Base-by-base conservation (phyloP, 352 stramenopile genomes). In the Pythium monospermum region DNA sequence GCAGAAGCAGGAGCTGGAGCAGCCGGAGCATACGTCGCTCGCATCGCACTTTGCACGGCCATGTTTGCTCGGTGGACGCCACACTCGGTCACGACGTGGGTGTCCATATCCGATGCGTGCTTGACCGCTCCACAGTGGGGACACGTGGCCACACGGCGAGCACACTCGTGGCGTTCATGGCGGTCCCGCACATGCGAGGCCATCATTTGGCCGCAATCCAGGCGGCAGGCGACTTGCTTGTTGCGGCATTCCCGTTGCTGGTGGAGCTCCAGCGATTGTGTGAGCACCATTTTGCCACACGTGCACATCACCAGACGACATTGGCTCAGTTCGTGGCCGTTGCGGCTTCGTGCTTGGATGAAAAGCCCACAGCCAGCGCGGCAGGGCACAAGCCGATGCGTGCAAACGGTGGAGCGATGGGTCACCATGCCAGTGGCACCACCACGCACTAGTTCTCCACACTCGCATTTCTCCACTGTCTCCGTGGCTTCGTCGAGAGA, bases 221-320 rank as follows among this genome's bases (percentile, higher is more conserved):
- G 37, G 11, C 73, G 63, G 27, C 73, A 87, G 6, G 40, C 23
- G 8, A 83, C 69, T 0, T 69, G 50, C 48, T 69, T 71, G 47
- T 68, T 69, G 23, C 49, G 49, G 36, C 73, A 85, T 25, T 85
- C 73, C 21, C 67, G 68, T 42, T 79, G 53, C 38, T 82, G 69
- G 50, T 85, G 71, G 30, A 79, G 49, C 47, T 71, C 72, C 10
- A 84, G 42, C 12, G 73, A 84, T 28, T 66, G 53, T 3, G 70
- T 83, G 12, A 83, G 50, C 31, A 87, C 72, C 71, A 87, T 85
- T 50, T 83, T 82, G 16, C 70, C 73, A 30, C 76, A 87, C 0
- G 60, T 41, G 43, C 76, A 87, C 73, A 87, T 78, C 21, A 68
- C 64, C 18, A 87, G 63, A 25, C 76, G 69, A 32, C 76, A 85